Evolutionary conservation across 2,329 filamentous ascomycete genomes (phyloP), one percentile per base, ranked within the genome.

Genomic region (Monosporascus sp.): DNA sequence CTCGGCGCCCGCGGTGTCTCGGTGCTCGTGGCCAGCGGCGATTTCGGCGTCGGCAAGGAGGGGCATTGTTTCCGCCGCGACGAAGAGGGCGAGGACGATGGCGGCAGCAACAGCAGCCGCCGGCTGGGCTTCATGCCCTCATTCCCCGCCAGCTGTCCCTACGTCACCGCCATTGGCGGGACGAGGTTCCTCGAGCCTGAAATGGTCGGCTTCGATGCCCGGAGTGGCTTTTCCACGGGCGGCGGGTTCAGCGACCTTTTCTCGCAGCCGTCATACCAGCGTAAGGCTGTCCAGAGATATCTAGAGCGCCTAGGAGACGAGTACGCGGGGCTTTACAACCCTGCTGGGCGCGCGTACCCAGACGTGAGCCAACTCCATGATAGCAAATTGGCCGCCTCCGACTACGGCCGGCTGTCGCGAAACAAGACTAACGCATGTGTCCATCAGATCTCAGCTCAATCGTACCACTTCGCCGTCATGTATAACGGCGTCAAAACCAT

Each of bases 1-100:
- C 76, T 88, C 9, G 84, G 82, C 17, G 80, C 80, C 0, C 79
- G 84, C 16, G 85, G 85, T 3, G 80, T 87, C 17, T 80, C 81
- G 0, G 72, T 88, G 11, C 73, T 88, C 51, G 83, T 85, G 65
- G 76, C 78, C 14, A 81, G 78, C 22, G 86, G 86, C 3, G 85
- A 88, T 62, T 64, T 61, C 5, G 63, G 84, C n/a, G 74, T 82
- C 5, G 83, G 83, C 16, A 71, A 73, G 14, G 73, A 74, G 3
- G 84, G 80, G 64, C 68, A 74, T 55, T 74, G 24, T 26, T 26
- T 26, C 72, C 56, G 82, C 81, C 61, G 76, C n/a, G 22, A 27
- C 37, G 52, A 44, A 7, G 34, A 62, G 48, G 60, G 61, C 51
- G 57, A 74, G 57, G 75, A 70, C 54, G 82, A 81, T 57, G 76